Conservation (phyloP, 2,329 filamentous ascomycete species). For the Sarocladium oryzae region DNA sequence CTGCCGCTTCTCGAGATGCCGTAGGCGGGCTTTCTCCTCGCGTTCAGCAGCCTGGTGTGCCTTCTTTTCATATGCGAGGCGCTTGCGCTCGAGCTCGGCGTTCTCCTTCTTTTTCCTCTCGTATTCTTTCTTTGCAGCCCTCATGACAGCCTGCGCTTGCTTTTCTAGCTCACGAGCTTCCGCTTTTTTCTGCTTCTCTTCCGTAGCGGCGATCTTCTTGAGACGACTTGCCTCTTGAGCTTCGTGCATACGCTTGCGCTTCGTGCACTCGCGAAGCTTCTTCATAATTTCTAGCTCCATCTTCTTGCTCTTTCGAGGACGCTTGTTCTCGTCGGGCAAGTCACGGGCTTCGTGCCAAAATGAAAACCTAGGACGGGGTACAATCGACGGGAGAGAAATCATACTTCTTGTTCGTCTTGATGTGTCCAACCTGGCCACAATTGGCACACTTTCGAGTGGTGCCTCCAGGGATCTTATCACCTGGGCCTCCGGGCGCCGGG, state of each 20-base stretch:
- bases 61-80: constrained; percentile 11
- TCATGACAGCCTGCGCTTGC: constrained; percentile 6
- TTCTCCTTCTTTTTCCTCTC: not conserved
- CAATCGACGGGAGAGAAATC: constrained; percentile 19
- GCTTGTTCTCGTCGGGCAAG: constrained; percentile 12
- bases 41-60: constrained; percentile 5
- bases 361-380: constrained; percentile 6
- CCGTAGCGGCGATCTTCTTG: not conserved
- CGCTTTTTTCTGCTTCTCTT: not conserved
- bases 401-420: constrained; percentile 99
- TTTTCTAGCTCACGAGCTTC: not conserved
- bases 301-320: constrained; percentile 4
- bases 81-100: not conserved
- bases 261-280: constrained; percentile 4
- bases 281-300: not conserved
- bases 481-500: constrained; percentile 31
- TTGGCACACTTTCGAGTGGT: constrained; percentile 94
- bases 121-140: not conserved
- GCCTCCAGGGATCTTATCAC: constrained; percentile 50
- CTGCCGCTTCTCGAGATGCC: not conserved
- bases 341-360: not conserved
- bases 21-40: constrained; percentile 5
- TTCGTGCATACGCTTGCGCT: not conserved
- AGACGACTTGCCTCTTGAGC: not conserved
- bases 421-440: constrained; percentile 93